Base-by-base conservation (phyloP, 306 rosid species). In the Pterocarpus macrocarpus region DNA sequence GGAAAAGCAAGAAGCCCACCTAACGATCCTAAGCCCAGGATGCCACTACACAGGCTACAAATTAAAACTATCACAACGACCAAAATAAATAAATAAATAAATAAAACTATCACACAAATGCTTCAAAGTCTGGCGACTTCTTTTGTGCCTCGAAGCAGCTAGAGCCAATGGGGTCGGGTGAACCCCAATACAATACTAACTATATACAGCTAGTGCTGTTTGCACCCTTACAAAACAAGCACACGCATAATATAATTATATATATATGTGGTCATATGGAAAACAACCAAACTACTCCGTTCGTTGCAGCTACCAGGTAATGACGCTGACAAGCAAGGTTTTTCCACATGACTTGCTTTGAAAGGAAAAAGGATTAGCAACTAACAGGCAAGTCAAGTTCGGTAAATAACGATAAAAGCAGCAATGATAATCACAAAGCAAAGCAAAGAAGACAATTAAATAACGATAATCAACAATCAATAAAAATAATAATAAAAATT, bases 361-460 rank as follows among this genome's bases (percentile, higher is more conserved):
- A 35, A 87, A 87, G 90, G 87, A 69, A 83, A 86, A 68, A 64
- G 49, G 50, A 76, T 79, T 69, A 79, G 66, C 83, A 80, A 79
- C 83, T 52, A 76, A 39, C 87, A 73, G 36, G 75, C 82, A 81
- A 16, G 71, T 76, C 87, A 83, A 61, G 43, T 87, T 81, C 44
- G 86, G 87, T 84, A 73, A 73, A 83, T 83, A 87, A 87, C 90
- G 81, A 78, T 77, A 76, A 73, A 86, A 44, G 33, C 83, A 76
- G 28, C 61, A 52, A 13, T 52, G 12, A 64, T 39, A 75, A 88
- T 69, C 69, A 70, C 14, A 69, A 22, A 10, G 8, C 44, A 55
- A 81, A 61, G 43, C 39, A n/a, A 7, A 49, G 36, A 62, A 39
- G 14, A 8, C 2, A 44, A 14, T 15, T 16, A 38, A 62, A 30